A percentile compares a stretch with the other conserved stretches of the same genome.
Conservation (phyloP, 768 basidiomycete genomes). For the Cystofilobasidium macerans region DNA sequence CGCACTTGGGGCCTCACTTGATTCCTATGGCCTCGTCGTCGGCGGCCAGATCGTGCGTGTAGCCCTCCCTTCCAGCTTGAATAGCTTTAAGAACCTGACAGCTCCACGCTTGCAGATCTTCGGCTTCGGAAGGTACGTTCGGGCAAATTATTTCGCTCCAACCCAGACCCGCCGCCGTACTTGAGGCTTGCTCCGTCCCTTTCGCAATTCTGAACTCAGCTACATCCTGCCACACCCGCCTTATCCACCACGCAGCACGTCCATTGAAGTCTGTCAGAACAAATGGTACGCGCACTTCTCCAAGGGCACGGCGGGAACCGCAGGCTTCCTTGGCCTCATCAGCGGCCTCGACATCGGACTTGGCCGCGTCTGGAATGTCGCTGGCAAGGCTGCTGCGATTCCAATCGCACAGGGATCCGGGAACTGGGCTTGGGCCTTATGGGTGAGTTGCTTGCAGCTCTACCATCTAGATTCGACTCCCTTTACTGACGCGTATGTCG, state of each 20-base stretch:
- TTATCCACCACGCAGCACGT: no score
- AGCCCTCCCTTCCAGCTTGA: background rate
- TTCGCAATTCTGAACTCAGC: no score
- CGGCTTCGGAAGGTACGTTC: no score
- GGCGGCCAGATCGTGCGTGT: conserved; percentile 27
- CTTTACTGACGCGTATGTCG: no score
- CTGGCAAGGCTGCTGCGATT: conserved; percentile 31
- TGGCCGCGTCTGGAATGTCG: conserved; percentile 29
- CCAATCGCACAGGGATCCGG: conserved; percentile 35
- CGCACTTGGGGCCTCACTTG: conserved; percentile 9
- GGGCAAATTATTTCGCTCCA: no score
- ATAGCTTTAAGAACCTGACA: background rate
- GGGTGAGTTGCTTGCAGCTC: conserved; percentile 22
- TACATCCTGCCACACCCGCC: no score
- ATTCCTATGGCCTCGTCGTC: background rate
- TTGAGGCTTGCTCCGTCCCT: no score
- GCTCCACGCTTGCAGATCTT: background rate
- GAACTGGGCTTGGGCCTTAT: conserved; percentile 37
- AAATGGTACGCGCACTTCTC: conserved; percentile 38
- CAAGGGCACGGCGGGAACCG: conserved; percentile 13
- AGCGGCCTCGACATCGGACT: conserved; percentile 36
- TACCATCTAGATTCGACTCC: background rate
- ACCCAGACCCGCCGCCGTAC: no score
- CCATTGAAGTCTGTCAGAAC: conserved; percentile 34
- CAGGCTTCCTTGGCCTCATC: conserved; percentile 26